Percentiles rank a stretch among this genome's conserved stretches.
Evolutionary conservation across 2,329 filamentous ascomycete species (phyloP).

Genomic region (Polychaeton citri): DNA sequence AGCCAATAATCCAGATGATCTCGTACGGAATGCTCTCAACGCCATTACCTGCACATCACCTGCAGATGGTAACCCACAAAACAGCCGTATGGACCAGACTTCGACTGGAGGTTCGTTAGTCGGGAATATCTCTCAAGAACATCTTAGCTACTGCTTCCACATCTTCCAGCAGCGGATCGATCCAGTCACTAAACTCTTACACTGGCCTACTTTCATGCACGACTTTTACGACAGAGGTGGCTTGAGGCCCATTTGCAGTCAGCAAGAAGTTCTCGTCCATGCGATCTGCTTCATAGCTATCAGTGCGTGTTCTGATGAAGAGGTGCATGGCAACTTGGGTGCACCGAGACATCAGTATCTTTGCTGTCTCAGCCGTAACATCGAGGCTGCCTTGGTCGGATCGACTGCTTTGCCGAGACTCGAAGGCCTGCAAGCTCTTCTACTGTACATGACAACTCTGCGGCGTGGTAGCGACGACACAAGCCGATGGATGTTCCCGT

Average conservation of each 20-base stretch:
- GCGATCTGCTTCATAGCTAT: slow-evolving; percentile 15
- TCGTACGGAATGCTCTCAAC: neutral
- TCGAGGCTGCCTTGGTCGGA: neutral
- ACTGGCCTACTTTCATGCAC: slow-evolving; percentile 12
- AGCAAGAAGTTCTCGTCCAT: slow-evolving; percentile 10
- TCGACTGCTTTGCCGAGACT: slow-evolving; percentile 7
- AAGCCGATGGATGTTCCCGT: slow-evolving; percentile 8
- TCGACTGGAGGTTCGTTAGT: no score
- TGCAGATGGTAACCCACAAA: slow-evolving; percentile 3
- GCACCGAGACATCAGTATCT: slow-evolving; percentile 1
- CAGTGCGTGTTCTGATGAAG: slow-evolving; percentile 12
- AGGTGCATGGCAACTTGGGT: slow-evolving; percentile 5
- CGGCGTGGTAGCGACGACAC: slow-evolving; percentile 6
- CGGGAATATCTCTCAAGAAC: slow-evolving; percentile 8
- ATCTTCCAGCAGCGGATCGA: slow-evolving; percentile 14
- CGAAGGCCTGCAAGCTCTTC: slow-evolving; percentile 10
- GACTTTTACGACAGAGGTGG: slow-evolving; percentile 6
- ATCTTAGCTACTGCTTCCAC: slow-evolving; percentile 16
- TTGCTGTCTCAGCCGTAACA: no score
- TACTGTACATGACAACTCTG: slow-evolving; percentile 12
- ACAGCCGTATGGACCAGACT: slow-evolving; percentile 1
- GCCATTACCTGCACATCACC: neutral
- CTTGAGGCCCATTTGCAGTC: slow-evolving; percentile 6
- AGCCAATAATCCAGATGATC: neutral
- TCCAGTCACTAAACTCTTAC: slow-evolving; percentile 15